A percentile compares a stretch with the other conserved stretches of the same genome.
These are phyloP conservation scores for Mimosa bimucronata DNA, from an alignment of 306 rosid species.

Conservation along the genomic window DNA sequence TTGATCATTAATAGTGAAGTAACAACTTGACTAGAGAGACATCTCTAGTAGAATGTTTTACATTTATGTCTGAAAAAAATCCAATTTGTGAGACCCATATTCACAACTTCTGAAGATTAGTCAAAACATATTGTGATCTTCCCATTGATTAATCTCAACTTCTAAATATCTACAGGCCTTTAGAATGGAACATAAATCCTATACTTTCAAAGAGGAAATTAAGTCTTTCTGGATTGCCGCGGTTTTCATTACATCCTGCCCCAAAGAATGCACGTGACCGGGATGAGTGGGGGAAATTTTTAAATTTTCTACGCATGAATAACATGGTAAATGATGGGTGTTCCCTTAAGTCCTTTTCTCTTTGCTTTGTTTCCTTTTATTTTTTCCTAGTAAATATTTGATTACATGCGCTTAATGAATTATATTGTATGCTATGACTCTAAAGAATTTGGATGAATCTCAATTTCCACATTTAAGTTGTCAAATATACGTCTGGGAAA, in stretches of 20 bases:
- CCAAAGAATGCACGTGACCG: conserved; percentile 31
- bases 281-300: conserved; percentile 52
- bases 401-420: conserved; percentile 6
- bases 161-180: conserved; percentile 47
- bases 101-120: not conserved
- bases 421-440: conserved; percentile 15
- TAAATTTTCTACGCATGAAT: conserved; percentile 19
- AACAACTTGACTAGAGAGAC: not conserved
- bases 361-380: conserved; percentile 6
- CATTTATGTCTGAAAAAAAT: too few relatives aligned
- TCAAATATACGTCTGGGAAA: not conserved
- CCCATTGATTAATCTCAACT: conserved; percentile 9
- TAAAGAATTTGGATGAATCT: not conserved
- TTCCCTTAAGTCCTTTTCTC: not conserved
- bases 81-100: not conserved
- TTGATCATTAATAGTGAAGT: not conserved
- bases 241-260: conserved; percentile 42
- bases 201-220: conserved; percentile 10
- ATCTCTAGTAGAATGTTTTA: not conserved
- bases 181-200: conserved; percentile 28
- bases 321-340: conserved; percentile 36
- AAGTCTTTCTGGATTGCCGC: conserved; percentile 38
- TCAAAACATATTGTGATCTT: conserved; percentile 11
- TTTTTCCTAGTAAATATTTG: not conserved
- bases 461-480: not conserved